Conservation (phyloP, 163 green algal species). For the Scenedesmus sp. region DNA sequence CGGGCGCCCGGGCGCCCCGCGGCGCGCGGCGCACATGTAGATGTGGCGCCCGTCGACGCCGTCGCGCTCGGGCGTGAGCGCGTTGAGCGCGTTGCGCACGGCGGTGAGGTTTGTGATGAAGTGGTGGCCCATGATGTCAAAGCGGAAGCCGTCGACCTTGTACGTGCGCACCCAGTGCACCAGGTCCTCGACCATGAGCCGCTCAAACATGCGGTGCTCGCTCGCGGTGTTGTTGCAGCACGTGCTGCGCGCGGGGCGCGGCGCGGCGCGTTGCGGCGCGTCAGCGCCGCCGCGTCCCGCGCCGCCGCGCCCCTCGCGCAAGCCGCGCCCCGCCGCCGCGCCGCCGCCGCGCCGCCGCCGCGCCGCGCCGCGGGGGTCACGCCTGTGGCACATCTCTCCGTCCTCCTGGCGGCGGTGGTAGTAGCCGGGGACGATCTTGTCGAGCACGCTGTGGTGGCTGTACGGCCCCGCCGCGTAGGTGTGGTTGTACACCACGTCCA, state of each 20-base stretch:
- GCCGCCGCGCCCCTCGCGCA: too few relatives aligned
- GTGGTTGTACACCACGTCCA: conserved; percentile 97
- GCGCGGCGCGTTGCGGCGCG: too few relatives aligned
- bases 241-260: too few relatives aligned
- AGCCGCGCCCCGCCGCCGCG: too few relatives aligned
- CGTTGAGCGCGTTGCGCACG: conserved; percentile 67
- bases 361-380: too few relatives aligned
- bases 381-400: conserved; percentile 63
- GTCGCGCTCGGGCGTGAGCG: conserved; percentile 74
- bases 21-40: too few relatives aligned
- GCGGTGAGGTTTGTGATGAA: conserved; percentile 83
- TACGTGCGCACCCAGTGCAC: conserved; percentile 88
- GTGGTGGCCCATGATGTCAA: conserved; percentile 93
- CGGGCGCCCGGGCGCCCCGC: too few relatives aligned
- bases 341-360: too few relatives aligned
- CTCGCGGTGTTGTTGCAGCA: conserved; percentile 80
- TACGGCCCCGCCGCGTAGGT: conserved; percentile 68
- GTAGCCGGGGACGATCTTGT: conserved; percentile 93
- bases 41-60: conserved; percentile 75
- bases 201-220: conserved; percentile 90
- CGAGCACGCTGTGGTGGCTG: conserved; percentile 74
- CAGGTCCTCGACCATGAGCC: conserved; percentile 88
- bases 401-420: conserved; percentile 79
- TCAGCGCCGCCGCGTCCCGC: too few relatives aligned
- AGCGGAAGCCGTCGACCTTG: conserved; percentile 84